Evolutionary conservation across 1,284 basidiomycete genomes (phyloP), one percentile per base, ranked within the genome.

Genomic region (Peniophora sp.): DNA sequence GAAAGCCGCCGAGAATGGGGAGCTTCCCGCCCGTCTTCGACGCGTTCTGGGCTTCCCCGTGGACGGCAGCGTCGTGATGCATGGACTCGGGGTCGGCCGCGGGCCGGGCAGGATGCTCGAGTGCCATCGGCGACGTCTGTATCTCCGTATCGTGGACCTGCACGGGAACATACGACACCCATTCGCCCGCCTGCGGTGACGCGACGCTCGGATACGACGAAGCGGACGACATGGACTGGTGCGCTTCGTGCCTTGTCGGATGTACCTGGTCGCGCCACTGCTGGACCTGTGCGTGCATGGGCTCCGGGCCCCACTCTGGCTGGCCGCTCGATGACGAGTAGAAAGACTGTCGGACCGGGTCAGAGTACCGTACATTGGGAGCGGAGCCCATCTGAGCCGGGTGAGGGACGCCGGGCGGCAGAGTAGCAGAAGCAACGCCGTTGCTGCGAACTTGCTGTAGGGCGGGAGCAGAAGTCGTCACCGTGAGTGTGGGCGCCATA

Each of bases 301-400:
- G 53, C 27, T 61, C 58, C 22, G 56, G 53, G 20, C 56, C 50
- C 24, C 49, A 48, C 39, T 63, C 62, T 24, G 53, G 52, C 18
- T 57, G 51, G 34, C 52, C 58, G 3, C 52, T 47, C 2, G 57
- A 54, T 32, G 69, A 63, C 48, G 74, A 67, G 57, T 75, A 76
- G 56, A 82, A 83, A 24, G 78, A 68, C 36, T 72, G 67, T 52
- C 80, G 82, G 61, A 85, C 81, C 27, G 79, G 73, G 24, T 76
- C 70, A 24, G 78, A 70, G n/a, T n/a, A 41, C 15, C 18, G 37
- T 8, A n/a, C 37, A 42, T 66, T 59, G 32, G 65, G 67, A 60
- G 64, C 60, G 55, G 56, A 64, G 65, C 60, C 68, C 41, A 78
- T 79, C 63, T 83, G 82, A 18, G 79, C 80, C 9, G 79, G 79